Conservation (phyloP, 352 stramenopile species). For the Blastocystis sp. region DNA sequence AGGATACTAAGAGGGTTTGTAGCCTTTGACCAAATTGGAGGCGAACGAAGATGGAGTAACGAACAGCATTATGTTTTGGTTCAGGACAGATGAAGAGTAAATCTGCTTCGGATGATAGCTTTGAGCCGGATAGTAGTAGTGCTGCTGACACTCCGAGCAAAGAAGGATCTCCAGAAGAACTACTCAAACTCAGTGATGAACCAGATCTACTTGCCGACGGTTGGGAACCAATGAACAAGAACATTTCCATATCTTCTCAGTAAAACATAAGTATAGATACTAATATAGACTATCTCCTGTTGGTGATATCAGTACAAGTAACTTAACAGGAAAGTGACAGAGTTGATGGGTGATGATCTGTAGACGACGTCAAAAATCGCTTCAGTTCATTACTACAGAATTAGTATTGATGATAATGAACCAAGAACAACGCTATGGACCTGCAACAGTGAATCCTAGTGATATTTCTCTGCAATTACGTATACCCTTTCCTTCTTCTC, state of each 20-base stretch:
- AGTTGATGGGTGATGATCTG: not conserved
- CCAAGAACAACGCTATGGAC: not conserved
- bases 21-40: not conserved
- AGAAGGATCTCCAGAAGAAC: not conserved
- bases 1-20: too few species aligned
- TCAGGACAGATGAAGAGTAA: not conserved
- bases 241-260: not conserved
- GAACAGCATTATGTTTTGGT: not conserved
- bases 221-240: not conserved
- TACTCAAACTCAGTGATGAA: too few species aligned
- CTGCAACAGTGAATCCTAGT: constrained; percentile 48
- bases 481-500: not conserved
- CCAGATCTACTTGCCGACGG: not conserved
- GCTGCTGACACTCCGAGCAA: not conserved
- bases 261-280: not conserved
- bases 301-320: not conserved
- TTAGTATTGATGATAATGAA: constrained; percentile 36
- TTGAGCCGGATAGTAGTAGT: not conserved
- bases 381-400: constrained; percentile 62
- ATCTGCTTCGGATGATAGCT: constrained; percentile 39
- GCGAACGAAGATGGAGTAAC: constrained; percentile 50
- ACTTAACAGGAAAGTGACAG: constrained; percentile 26
- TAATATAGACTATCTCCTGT: not conserved
- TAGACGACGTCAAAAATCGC: constrained; percentile 60
- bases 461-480: constrained; percentile 14